Evolutionary conservation across 768 basidiomycete genomes (phyloP).

Genomic region (Pleurotus platypus): DNA sequence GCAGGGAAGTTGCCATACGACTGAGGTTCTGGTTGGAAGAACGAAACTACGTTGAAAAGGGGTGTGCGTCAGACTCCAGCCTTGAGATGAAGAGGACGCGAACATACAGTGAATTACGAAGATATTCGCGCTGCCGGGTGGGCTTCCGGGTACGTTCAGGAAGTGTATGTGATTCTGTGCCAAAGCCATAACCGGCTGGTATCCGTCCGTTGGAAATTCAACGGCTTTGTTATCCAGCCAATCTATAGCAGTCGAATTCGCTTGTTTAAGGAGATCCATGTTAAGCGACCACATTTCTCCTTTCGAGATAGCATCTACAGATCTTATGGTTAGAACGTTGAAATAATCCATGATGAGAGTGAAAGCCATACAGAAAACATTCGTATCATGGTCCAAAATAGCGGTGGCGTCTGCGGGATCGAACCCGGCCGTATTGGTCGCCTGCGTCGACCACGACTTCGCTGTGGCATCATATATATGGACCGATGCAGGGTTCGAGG

Average conservation of each 20-base stretch:
- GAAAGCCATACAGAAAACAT: constrained; percentile 64
- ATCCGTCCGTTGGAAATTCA: constrained; percentile 49
- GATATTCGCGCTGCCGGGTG: constrained; percentile 71
- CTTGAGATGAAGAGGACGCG: neutral
- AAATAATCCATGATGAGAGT: neutral
- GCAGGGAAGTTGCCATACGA: constrained; percentile 50
- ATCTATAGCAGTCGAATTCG: constrained; percentile 49
- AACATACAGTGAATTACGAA: constrained; percentile 86
- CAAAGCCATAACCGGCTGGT: constrained; percentile 73
- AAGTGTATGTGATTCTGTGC: constrained; percentile 88
- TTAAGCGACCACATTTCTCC: constrained; percentile 67
- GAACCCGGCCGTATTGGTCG: constrained; percentile 47
- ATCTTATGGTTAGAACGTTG: neutral
- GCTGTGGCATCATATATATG: constrained; percentile 78
- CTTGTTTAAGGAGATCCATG: constrained; percentile 60
- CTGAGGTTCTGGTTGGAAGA: constrained; percentile 72
- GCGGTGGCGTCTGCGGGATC: constrained; percentile 63
- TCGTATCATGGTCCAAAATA: constrained; percentile 93
- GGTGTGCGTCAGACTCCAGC: neutral
- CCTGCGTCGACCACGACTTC: constrained; percentile 78
- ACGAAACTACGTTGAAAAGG: constrained; percentile 47
- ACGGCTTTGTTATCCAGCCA: constrained; percentile 65
- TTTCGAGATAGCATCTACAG: constrained; percentile 64
- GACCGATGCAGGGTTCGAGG: constrained; percentile 60
- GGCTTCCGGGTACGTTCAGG: constrained; percentile 62